phyloP scores from a whole-genome alignment of 2,329 filamentous ascomycete genomes.

The Colletotrichum sublineola region DNA sequence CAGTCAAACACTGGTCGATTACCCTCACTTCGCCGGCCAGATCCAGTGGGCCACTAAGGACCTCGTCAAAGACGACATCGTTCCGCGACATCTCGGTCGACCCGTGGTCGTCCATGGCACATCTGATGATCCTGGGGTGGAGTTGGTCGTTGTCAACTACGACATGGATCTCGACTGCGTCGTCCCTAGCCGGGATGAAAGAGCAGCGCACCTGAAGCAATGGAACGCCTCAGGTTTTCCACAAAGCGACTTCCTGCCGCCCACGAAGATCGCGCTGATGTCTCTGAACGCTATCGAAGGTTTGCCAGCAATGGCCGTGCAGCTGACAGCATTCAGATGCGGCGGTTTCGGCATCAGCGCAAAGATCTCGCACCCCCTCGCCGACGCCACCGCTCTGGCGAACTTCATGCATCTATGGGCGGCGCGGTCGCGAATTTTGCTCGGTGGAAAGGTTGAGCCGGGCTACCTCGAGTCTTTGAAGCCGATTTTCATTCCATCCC shows the following conservation, averaged over 20 bases:
- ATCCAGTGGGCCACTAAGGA: conserved; percentile 52
- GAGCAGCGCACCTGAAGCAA: conserved; percentile 44
- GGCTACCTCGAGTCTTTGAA: background rate
- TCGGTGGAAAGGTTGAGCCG: background rate
- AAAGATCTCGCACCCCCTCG: conserved; percentile 59
- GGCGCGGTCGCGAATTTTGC: conserved; percentile 45
- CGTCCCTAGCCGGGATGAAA: conserved; percentile 46
- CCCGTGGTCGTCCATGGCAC: conserved; percentile 54
- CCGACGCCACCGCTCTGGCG: conserved; percentile 59
- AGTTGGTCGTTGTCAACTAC: conserved; percentile 52
- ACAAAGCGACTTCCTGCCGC: conserved; percentile 51
- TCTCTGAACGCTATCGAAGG: conserved; percentile 47
- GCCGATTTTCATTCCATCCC: conserved; percentile 56
- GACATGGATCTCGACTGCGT: conserved; percentile 48
- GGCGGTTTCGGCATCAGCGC: conserved; percentile 58
- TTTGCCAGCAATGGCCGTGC: conserved; percentile 52
- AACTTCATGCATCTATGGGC: conserved; percentile 60
- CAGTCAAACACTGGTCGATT: conserved; percentile 52
- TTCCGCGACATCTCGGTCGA: conserved; percentile 51
- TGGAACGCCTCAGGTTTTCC: conserved; percentile 53
- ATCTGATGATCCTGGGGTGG: conserved; percentile 57
- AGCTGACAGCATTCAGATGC: conserved; percentile 56
- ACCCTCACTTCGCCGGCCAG: conserved; percentile 58
- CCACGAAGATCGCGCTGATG: conserved; percentile 51
- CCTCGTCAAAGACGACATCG: conserved; percentile 44